Base-by-base conservation (phyloP, 768 basidiomycete species). In the Multifurca ochricompacta region DNA sequence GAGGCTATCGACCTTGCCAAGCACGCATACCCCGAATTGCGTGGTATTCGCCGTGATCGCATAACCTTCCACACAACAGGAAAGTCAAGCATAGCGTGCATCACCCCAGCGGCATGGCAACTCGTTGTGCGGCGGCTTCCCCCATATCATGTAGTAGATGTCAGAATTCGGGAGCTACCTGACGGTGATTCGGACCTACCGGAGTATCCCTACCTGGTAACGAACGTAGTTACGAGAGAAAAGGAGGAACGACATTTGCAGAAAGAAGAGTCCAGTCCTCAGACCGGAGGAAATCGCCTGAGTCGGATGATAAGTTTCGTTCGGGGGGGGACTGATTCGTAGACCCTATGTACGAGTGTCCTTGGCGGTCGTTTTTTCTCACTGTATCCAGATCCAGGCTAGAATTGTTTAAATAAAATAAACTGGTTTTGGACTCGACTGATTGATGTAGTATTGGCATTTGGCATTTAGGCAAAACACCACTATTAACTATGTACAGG, bases 71-170 rank as follows among this genome's bases (percentile, higher is more conserved):
- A 57, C 37, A 57, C 56, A 11, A 57, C 56, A 6, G 56, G 56
- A 11, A 57, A 57, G 19, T 52, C 56, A 39, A 57, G 56, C 37
- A 57, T 57, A 19, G 56, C 56, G 9, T 57, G 56, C 37, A 57
- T 57, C 45, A 57, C 56, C 5, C 56, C 56, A 13, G 56, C 56
- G 34, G 56, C 56, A 46, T 57, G 56, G 56, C 50, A 57, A 57
- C 56, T 57, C 10, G 56, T 57, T 7, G 56, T 57, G 16, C 56
- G 56, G 21, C 44, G 56, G n/a, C 45, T 57, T 0, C 56, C 56
- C 11, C 56, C 49, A 11, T 57, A 57, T 23, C 56, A 57, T 45
- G 56, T 57, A 13, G 56, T 57, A 16, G 56, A 57, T 34, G 51
- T 57, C 37, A 34, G 50, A 41, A 57, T 57, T 21, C 50, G 56